Base-by-base conservation (phyloP, 352 stramenopile genomes). In the Globisporangium cederbergense region DNA sequence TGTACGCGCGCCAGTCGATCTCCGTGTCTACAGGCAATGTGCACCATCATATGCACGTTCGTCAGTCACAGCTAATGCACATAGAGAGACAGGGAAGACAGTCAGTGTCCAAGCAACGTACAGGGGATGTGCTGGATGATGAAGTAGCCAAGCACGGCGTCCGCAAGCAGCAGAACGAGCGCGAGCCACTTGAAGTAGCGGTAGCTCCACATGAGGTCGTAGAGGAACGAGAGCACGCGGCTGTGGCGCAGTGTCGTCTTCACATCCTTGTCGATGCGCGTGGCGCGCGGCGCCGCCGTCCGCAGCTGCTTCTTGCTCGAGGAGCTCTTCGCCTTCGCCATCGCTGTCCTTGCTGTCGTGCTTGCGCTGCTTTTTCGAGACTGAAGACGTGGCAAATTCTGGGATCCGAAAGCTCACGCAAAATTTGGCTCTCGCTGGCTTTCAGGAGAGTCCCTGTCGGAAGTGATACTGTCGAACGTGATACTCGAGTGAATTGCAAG, bases 1-100 rank as follows among this genome's bases (percentile, higher is more conserved):
- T 99, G 82, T 99, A 99, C 16, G 98, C 97, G 66, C 91, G 85
- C 96, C 97, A 99, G 78, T 99, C 98, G 69, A 99, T 99, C 81
- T 99, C 97, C 45, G 98, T 99, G 80, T 99, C 83, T 91, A 43
- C 20, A 52, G 16, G 6, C 11, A 45, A 14, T 36, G 2, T 5
- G 9, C 32, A 51, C 65, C 20, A 54, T 45, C 4, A 66, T 50
- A 47, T 51, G 30, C 6, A 20, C 8, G 9, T 6, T 5, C 6
- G 20, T 57, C 28, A 57, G 8, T 4, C 52, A 65, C 20, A 56
- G 20, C 28, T 51, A 28, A 30, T 56, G 13, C 42, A 62, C 8
- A 16, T 30, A 20, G n/a, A 18, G 8, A 60, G 7, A 20, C 11
- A 68, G 7, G 16, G 10, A 54, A 18, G 36, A 20, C 32, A 51